A percentile compares a stretch with the other conserved stretches of the same genome.
Conservation (phyloP, 2,329 filamentous ascomycete genomes). For the Stemphylium vesicarium region DNA sequence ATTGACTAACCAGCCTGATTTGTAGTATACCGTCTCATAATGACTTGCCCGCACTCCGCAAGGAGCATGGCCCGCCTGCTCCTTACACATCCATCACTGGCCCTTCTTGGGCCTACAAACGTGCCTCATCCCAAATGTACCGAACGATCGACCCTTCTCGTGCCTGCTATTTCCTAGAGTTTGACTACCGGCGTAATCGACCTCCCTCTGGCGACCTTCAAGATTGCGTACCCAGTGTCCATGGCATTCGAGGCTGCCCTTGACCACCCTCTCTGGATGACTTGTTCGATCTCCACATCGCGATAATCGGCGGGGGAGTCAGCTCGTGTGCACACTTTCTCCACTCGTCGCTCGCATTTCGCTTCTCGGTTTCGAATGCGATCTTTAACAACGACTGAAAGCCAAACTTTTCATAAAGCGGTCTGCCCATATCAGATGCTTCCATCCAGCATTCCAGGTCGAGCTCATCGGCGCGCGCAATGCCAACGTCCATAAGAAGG, state of each 20-base stretch:
- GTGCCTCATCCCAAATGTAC: background rate
- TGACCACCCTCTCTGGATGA: slow-evolving; percentile 21
- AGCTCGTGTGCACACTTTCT: slow-evolving; percentile 42
- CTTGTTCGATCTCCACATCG: slow-evolving; percentile 44
- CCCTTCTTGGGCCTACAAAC: background rate
- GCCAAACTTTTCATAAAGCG: slow-evolving; percentile 45
- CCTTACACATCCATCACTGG: background rate
- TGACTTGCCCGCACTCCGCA: background rate
- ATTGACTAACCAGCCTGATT: background rate
- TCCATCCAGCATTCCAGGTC: slow-evolving; percentile 50
- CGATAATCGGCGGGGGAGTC: slow-evolving; percentile 35
- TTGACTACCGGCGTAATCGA: background rate
- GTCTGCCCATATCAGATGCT: slow-evolving; percentile 44
- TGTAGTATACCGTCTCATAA: background rate
- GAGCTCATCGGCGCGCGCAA: slow-evolving; percentile 41
- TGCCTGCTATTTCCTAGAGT: too few relatives aligned
- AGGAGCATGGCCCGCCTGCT: background rate
- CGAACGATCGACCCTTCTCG: background rate
- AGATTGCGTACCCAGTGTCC: slow-evolving; percentile 16
- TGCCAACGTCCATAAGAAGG: slow-evolving; percentile 45
- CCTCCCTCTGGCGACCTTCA: background rate
- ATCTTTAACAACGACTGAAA: slow-evolving; percentile 40
- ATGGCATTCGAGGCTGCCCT: slow-evolving; percentile 30
- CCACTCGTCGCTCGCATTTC: slow-evolving; percentile 39
- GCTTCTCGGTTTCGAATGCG: slow-evolving; percentile 36